Base-by-base conservation (phyloP, 2,329 filamentous ascomycete genomes). In the Arthrobotrys pseudoclavata region DNA sequence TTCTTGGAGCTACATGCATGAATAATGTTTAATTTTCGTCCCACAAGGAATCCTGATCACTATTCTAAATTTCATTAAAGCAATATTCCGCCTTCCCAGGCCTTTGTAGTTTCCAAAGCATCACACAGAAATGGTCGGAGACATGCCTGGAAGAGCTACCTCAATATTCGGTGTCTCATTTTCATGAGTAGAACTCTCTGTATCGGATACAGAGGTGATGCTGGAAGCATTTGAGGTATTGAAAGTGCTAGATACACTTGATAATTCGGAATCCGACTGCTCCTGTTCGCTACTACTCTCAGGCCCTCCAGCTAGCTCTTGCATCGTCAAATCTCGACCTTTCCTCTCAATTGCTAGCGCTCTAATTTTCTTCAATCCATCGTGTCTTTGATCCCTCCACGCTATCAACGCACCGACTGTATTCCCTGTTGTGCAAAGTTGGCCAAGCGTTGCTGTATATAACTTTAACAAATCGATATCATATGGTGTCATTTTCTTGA, bases 401-500 rank as follows among this genome's bases (percentile, higher is more conserved):
- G 64, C 60, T 18, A 66, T 12, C 22, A 76, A 45, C 1, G 71
- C 64, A 26, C 42, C 31, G 9, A 76, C 63, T n/a, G 66, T 24
- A 31, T 69, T 69, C 9, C 71, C 64, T 2, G 55, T 76, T 2
- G 57, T 69, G 42, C 64, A 76, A 26, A 76, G 63, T 34, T 76
- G 71, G 2, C 63, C 57, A 0, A 76, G 57, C 1, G 71, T 61
- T n/a, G 69, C 64, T 20, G 45, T 40, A 50, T 76, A 64, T 20
- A 76, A 69, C 29, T 26, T 69, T n/a, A 76, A 34, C 13, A 76
- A n/a, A 12, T 69, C 71, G 15, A 76, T 48, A 45, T 76, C 71
- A 26, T 69, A 76, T 7, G 48, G 57, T 15, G 71, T 76, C 37
- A 76, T 22, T 37, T 69, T 76, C n/a, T 48, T 75, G 5, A 63